Base-by-base conservation (phyloP, 352 stramenopile species). In the Achlya hypogyna region DNA sequence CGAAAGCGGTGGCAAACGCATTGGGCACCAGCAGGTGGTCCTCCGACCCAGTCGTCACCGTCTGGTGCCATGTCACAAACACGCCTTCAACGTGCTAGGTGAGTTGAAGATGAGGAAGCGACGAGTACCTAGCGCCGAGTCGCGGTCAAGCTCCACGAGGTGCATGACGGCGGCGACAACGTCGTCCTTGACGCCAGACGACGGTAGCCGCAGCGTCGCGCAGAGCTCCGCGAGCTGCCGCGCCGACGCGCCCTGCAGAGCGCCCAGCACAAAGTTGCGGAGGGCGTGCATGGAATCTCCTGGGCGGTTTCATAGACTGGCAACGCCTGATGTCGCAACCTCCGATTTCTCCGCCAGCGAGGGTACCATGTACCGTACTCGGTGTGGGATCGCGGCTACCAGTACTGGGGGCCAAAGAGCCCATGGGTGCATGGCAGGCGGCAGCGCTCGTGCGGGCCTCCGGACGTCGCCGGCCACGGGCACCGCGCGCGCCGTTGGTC, bases 141-240 rank as follows among this genome's bases (percentile, higher is more conserved):
- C 80, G 53, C 89, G 76, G 62, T 92, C 83, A 38, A 90, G 72
- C 53, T 78, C 86, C 2, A 92, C 65, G 14, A 92, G 65, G 0
- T 80, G 78, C 0, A 78, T 81, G 20, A 92, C 63, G 22, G 87
- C 71, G 43, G 79, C 75, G 40, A 88, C 76, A 20, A 89, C 75
- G 58, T 92, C 83, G 2, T 45, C 31, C 29, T 45, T 45, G 38
- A 18, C 6, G 38, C 12, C 38, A 10, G n/a, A n/a, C 38, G 38
- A 18, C 38, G 38, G 38, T 1, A 45, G 38, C 38, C 82, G 78
- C 35, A 90, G 75, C 20, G 79, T 87, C 47, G 84, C 78, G 0
- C 78, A 76, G 35, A 90, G 71, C 27, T 78, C 35, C 53, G 72
- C 74, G 9, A 90, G 65, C 59, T 77, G 69, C 5, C 20, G 34